Base-by-base conservation (phyloP, 805 yeast species). In the Ogataea trehaloabstinens region DNA sequence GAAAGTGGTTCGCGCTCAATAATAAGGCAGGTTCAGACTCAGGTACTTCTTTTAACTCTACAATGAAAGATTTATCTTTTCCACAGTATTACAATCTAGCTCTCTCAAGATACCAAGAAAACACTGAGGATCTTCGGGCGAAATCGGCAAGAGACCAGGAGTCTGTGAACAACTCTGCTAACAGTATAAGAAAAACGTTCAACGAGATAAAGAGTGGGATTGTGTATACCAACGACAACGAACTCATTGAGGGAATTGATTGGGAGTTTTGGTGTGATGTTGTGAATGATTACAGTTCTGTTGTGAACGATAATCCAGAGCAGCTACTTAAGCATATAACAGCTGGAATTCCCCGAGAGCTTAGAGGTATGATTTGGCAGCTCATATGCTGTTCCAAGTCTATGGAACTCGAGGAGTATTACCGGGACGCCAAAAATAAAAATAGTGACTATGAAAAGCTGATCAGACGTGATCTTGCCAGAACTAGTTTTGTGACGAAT, bases 351-450 rank as follows among this genome's bases (percentile, higher is more conserved):
- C 98, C 99, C 11, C 66, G 74, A 31, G 93, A 85, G 46, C 71
- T 91, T 35, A 70, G 98, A 46, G 95, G 96, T 2, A 80, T 90
- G 48, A 75, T 91, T 16, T 91, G 99, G 99, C 97, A 90, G 64
- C 68, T 88, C 35, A 82, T 89, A 40, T 74, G 95, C 13, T 77
- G 80, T 45, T 82, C 95, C 6, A 90, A 90, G 53, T 78, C 83
- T 24, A 66, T 75, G 20, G 71, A 73, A 35, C 60, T 80, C 37
- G 82, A 76, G 44, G 86, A 80, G 45, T 70, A 78, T 31, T 85
- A 77, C 58, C 58, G 69, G 29, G 67, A 67, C 35, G 49, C 63
- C 11, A 68, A 75, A 43, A 74, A 66, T 28, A 67, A 70, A 37
- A 55, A 70, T 6, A 77, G 85, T 12, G 71, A 76, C 12, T 88